phyloP scores from a whole-genome alignment of 768 basidiomycete species.

The Boletus subparvulus region DNA sequence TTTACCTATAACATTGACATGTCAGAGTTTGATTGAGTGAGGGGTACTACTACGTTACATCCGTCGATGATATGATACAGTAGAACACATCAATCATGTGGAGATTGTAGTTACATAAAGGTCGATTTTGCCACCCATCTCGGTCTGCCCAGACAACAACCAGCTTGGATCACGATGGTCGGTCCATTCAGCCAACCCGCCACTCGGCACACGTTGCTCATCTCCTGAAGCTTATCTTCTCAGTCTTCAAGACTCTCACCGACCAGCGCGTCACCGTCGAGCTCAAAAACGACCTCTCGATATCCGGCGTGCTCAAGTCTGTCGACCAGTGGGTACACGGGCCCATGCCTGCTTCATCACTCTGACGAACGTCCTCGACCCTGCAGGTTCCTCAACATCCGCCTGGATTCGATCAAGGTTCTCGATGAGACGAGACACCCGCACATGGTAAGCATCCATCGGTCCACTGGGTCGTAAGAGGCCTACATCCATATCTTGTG shows the following conservation, averaged over 20 bases:
- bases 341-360: neutral
- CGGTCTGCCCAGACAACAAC: neutral
- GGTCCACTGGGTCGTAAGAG: neutral
- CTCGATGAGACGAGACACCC: conserved; percentile 92
- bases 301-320: conserved; percentile 93
- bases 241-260: conserved; percentile 98
- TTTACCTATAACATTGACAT: conserved; percentile 35
- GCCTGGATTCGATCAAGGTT: conserved; percentile 90
- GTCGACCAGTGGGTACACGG: conserved; percentile 83
- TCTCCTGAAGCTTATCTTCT: conserved; percentile 73
- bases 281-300: conserved; percentile 97
- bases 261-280: conserved; percentile 97
- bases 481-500: neutral
- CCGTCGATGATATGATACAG: neutral
- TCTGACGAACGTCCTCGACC: conserved; percentile 4
- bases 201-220: conserved; percentile 5
- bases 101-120: conserved; percentile 1
- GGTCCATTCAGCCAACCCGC: conserved; percentile 1
- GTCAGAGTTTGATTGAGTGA: conserved; percentile 33
- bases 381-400: conserved; percentile 88
- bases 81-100: neutral
- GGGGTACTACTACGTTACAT: neutral
- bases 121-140: neutral
- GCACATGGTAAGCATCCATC: conserved; percentile 76
- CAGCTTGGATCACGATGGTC: conserved; percentile 24